Percentiles rank a stretch among this genome's conserved stretches.
Conservation (phyloP, 352 stramenopile genomes). For the Globisporangium heterothallicum region DNA sequence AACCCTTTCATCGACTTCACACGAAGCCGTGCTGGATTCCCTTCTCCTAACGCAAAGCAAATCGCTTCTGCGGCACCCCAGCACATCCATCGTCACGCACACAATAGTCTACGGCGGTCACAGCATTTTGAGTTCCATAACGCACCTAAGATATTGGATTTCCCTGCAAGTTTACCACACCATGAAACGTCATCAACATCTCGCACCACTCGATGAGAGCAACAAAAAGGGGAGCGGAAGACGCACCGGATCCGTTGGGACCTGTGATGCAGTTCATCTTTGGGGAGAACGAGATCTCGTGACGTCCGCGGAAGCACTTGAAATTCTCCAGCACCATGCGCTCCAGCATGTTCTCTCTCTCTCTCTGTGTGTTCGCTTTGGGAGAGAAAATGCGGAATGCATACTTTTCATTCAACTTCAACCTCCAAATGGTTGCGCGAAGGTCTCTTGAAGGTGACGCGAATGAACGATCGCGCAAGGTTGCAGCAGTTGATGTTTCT, state of each 20-base stretch:
- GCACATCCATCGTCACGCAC: background rate
- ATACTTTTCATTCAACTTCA: background rate
- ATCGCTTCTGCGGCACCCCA: slow-evolving; percentile 24
- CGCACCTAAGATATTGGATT: slow-evolving; percentile 38
- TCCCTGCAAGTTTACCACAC: slow-evolving; percentile 16
- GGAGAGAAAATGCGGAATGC: slow-evolving; percentile 5
- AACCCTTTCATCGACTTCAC: slow-evolving; percentile 32
- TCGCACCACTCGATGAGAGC: background rate
- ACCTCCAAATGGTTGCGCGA: slow-evolving; percentile 1
- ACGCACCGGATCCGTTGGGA: slow-evolving; percentile 30
- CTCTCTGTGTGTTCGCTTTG: background rate
- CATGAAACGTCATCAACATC: background rate
- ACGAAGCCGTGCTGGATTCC: slow-evolving; percentile 19
- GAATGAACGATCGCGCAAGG: background rate
- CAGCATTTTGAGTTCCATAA: background rate
- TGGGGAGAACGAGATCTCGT: slow-evolving; percentile 21
- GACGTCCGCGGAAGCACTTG: slow-evolving; percentile 29
- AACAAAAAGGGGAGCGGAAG: background rate
- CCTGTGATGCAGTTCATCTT: slow-evolving; percentile 38
- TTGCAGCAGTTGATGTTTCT: background rate
- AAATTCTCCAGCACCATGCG: slow-evolving; percentile 39
- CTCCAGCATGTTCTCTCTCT: slow-evolving; percentile 20
- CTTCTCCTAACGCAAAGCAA: slow-evolving; percentile 39
- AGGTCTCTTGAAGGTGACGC: slow-evolving; percentile 10
- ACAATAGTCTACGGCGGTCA: background rate